These are phyloP conservation scores for Brettanomyces sp. DNA, from an alignment of 805 yeast genomes.

Conservation along the genomic window DNA sequence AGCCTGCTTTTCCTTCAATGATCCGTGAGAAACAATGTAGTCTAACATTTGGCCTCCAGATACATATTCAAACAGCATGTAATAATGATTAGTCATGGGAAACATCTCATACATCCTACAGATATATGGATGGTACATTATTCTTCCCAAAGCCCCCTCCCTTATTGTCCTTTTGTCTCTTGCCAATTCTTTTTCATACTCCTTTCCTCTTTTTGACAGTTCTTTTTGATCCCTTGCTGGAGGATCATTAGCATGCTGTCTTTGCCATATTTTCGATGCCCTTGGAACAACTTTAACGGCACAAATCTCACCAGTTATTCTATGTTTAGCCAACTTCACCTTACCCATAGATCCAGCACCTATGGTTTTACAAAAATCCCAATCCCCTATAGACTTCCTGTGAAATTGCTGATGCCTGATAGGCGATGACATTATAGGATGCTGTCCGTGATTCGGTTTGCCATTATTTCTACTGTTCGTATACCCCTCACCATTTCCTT, in stretches of 20 bases:
- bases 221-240: slow-evolving; percentile 55
- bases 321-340: slow-evolving; percentile 87
- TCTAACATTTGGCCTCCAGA: slow-evolving; percentile 97
- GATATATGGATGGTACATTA: slow-evolving; percentile 84
- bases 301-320: slow-evolving; percentile 71
- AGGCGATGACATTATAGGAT: too few species aligned
- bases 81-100: slow-evolving; percentile 93
- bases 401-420: slow-evolving; percentile 44
- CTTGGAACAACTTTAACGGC: slow-evolving; percentile 90
- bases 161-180: slow-evolving; percentile 88
- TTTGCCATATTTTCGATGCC: slow-evolving; percentile 68
- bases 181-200: slow-evolving; percentile 72
- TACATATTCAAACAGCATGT: slow-evolving; percentile 93
- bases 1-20: slow-evolving; percentile 87
- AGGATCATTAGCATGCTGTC: slow-evolving; percentile 61
- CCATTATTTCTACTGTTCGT: too few species aligned
- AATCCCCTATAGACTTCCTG: slow-evolving; percentile 86
- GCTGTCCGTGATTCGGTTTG: too few species aligned
- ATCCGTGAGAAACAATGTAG: slow-evolving; percentile 93
- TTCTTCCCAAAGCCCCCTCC: slow-evolving; percentile 89
- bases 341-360: slow-evolving; percentile 99
- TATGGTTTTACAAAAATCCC: slow-evolving; percentile 91
- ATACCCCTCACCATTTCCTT: too few species aligned
- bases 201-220: slow-evolving; percentile 52
- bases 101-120: slow-evolving; percentile 89